Base-by-base conservation (phyloP, 805 yeast genomes). In the Brettanomyces nanus region DNA sequence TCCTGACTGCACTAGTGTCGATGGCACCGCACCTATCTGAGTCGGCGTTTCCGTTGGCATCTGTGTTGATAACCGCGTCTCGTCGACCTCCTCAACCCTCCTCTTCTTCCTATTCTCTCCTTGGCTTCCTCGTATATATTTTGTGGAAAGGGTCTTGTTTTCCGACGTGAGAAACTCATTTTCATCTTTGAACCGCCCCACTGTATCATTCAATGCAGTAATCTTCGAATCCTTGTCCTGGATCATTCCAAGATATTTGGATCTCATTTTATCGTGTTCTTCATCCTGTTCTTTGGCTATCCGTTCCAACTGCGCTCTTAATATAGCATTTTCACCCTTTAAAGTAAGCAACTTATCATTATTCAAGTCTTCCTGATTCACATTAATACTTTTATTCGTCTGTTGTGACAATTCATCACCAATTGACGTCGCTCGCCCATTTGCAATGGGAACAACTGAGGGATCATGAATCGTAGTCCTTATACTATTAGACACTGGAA, bases 321-420 rank as follows among this genome's bases (percentile, higher is more conserved):
- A 63, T 26, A 87, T 78, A 11, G 92, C 78, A 27, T 84, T 77
- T 51, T 89, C 95, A 3, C 97, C 97, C 39, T 73, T 69, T 10
- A 80, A 56, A n/a, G 71, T 73, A 31, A 73, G 53, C 21, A 78
- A 52, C 28, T 64, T 39, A 5, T 32, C 34, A 17, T 22, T 10
- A n/a, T n/a, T n/a, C n/a, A n/a, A n/a, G n/a, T n/a, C n/a, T n/a
- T n/a, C 22, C n/a, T n/a, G 34, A 10, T 11, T 9, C 20, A n/a
- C 28, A 28, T 33, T 33, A n/a, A n/a, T n/a, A n/a, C n/a, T n/a
- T n/a, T n/a, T n/a, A n/a, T n/a, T n/a, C n/a, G n/a, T n/a, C n/a
- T 17, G 38, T 11, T 23, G 26, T 23, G 26, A 23, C 11, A 23
- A 23, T 23, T 23, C 11, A 23, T 23, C 26, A 9, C 9, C 9